phyloP scores from a whole-genome alignment of 1,284 basidiomycete species.

The Fomitopsis pinicola region DNA sequence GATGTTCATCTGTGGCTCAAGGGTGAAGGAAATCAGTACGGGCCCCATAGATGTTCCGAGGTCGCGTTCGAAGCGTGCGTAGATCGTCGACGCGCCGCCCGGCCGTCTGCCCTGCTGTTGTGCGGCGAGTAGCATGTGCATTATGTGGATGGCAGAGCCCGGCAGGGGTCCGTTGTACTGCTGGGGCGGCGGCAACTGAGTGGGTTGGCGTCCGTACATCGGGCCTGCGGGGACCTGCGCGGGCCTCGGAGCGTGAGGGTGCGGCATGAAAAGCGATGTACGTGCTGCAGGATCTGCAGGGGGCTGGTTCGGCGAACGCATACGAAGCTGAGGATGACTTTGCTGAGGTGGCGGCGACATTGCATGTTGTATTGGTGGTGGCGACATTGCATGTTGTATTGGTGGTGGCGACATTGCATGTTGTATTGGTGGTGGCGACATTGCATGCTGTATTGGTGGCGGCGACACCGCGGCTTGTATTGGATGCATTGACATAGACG shows the following conservation, averaged over 20 bases:
- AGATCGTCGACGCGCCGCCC: conserved; percentile 47
- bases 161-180: conserved; percentile 15
- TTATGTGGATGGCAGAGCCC: conserved; percentile 28
- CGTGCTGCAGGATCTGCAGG: conserved; percentile 21
- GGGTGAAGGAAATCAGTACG: conserved; percentile 59
- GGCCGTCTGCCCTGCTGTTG: conserved; percentile 11
- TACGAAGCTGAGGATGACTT: neutral
- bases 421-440: too few species aligned
- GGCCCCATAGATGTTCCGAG: conserved; percentile 50
- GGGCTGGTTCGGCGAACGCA: conserved; percentile 4
- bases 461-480: conserved; percentile 5
- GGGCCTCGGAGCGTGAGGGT: conserved; percentile 69
- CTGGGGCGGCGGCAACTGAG: conserved; percentile 6
- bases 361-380: too few species aligned
- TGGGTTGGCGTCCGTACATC: conserved; percentile 48
- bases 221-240: conserved; percentile 42
- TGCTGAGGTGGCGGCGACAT: conserved; percentile 6
- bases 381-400: too few species aligned
- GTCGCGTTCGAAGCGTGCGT: conserved; percentile 55
- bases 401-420: neutral
- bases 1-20: conserved; percentile 46
- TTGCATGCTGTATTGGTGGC: too few species aligned
- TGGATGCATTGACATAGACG: neutral
- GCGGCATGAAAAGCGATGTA: conserved; percentile 60
- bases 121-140: conserved; percentile 22